phyloP scores from a whole-genome alignment of 805 yeast genomes.

The Tetrapisispora nanseiensis region DNA sequence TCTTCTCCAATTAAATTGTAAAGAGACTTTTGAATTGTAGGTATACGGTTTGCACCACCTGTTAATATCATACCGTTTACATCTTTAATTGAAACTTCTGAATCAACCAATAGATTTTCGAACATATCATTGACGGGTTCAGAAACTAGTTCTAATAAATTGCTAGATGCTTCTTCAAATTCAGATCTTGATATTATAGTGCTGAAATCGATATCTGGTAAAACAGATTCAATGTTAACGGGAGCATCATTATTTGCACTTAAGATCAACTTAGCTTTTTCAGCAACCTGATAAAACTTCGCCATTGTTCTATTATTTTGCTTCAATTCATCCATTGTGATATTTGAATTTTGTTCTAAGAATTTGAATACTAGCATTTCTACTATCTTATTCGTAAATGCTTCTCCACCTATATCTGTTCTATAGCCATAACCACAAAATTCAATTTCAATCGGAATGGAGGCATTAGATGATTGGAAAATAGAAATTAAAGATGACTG shows the following conservation, averaged over 20 bases:
- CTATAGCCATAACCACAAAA: constrained; percentile 67
- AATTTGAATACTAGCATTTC: constrained; percentile 53
- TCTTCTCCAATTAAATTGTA: constrained; percentile 40
- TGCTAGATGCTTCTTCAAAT: constrained; percentile 43
- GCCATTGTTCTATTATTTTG: constrained; percentile 49
- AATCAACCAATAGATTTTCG: constrained; percentile 24
- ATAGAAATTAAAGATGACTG: constrained; percentile 70
- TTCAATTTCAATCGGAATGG: constrained; percentile 39
- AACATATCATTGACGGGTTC: constrained; percentile 32
- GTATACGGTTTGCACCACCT: constrained; percentile 90
- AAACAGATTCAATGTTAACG: constrained; percentile 67
- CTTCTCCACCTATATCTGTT: constrained; percentile 61
- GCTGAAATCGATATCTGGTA: constrained; percentile 65
- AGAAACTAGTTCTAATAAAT: background rate
- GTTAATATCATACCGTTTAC: constrained; percentile 63
- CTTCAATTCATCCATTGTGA: constrained; percentile 32
- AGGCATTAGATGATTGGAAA: constrained; percentile 35
- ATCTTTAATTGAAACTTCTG: constrained; percentile 24
- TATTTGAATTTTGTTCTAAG: constrained; percentile 33
- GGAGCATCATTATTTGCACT: constrained; percentile 79
- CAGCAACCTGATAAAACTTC: constrained; percentile 71
- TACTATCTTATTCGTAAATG: constrained; percentile 56
- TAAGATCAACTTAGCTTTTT: constrained; percentile 74
- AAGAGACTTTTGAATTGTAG: constrained; percentile 65
- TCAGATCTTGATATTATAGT: constrained; percentile 61